Evolutionary conservation across 306 rosid species (phyloP), one percentile per base, ranked within the genome.

Genomic region (Begonia peltatifolia): DNA sequence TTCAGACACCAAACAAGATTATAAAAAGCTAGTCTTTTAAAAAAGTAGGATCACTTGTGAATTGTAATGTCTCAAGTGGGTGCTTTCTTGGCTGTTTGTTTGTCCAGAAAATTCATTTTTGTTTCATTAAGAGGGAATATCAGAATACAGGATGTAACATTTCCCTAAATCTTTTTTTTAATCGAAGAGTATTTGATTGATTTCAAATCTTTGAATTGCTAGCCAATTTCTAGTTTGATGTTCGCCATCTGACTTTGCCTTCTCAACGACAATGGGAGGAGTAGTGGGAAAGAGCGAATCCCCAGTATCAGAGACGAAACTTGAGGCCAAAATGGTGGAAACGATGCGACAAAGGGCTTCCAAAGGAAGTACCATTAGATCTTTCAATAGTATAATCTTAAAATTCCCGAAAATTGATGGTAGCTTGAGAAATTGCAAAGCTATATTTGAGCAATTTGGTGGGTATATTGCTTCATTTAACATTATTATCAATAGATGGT

Each of bases 331-430:
- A 64, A 79, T 83, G 80, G 92, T 85, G 10, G 94, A 83, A 74
- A 83, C 86, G 22, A 65, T 90, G 82, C 74, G 60, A 66, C 70
- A 60, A 46, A 80, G 94, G 59, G 87, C 79, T 14, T 64, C 74
- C 22, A 74, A 58, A 8, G 99, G 99, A 68, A 64, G 71, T 65
- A 58, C 77, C 11, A 66, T 79, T 68, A 90, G 71, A 67, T 86
- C 99, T 12, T 86, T 90, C 73, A 74, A 90, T 72, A 65, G 71
- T 66, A 60, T 90, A 59, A 83, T 90, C 76, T 74, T 90, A 77
- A 86, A 90, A 55, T 90, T 90, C 57, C 95, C 87, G 23, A 90
- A 90, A 80, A 83, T 90, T 22, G 99, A 86, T 22, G 92, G 75
- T 65, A 90, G 79, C 74, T 75, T 90, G 22, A 70, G 92, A 65